Evolutionary conservation across 441 rosid genomes (phyloP).

Genomic region (Capsella rubella): DNA sequence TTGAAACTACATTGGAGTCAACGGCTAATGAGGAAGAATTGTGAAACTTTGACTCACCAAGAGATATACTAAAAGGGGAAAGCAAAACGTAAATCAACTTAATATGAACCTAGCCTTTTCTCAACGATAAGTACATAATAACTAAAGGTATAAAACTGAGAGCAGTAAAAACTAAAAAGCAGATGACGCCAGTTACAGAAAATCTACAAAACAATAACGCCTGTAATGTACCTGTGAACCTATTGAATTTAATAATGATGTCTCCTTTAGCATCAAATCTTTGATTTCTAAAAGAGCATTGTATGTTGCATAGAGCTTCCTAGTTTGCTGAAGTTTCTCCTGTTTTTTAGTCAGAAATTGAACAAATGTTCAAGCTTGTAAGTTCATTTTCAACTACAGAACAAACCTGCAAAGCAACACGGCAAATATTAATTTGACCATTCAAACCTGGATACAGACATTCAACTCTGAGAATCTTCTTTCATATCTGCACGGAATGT

Average conservation of each 20-base stretch:
- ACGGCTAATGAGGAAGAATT: slow-evolving; percentile 1
- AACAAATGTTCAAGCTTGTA: slow-evolving; percentile 22
- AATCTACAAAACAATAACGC: slow-evolving; percentile 24
- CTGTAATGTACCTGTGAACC: slow-evolving; percentile 67
- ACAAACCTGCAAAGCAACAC: slow-evolving; percentile 18
- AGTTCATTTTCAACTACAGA: slow-evolving; percentile 3
- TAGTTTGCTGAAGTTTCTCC: slow-evolving; percentile 84
- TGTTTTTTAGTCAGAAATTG: slow-evolving; percentile 44
- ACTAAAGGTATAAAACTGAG: slow-evolving; percentile 4
- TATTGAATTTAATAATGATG: slow-evolving; percentile 74
- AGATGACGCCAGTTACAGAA: slow-evolving; percentile 8
- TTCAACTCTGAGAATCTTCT: slow-evolving; percentile 75
- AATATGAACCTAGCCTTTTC: slow-evolving; percentile 2
- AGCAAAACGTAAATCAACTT: slow-evolving; percentile 9
- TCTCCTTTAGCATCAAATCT: slow-evolving; percentile 88
- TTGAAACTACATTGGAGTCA: slow-evolving; percentile 63
- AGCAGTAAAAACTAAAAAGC: slow-evolving; percentile 4
- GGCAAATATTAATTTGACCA: slow-evolving; percentile 16
- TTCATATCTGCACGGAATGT: slow-evolving; percentile 69
- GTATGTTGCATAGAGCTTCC: slow-evolving; percentile 78
- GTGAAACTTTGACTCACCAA: slow-evolving; percentile 1
- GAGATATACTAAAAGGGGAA: slow-evolving; percentile 13
- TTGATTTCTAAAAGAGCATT: slow-evolving; percentile 85
- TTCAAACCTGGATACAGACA: slow-evolving; percentile 69
- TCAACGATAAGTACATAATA: background rate